phyloP scores from a whole-genome alignment of 1,284 basidiomycete genomes.

The Crepidotus sp. region DNA sequence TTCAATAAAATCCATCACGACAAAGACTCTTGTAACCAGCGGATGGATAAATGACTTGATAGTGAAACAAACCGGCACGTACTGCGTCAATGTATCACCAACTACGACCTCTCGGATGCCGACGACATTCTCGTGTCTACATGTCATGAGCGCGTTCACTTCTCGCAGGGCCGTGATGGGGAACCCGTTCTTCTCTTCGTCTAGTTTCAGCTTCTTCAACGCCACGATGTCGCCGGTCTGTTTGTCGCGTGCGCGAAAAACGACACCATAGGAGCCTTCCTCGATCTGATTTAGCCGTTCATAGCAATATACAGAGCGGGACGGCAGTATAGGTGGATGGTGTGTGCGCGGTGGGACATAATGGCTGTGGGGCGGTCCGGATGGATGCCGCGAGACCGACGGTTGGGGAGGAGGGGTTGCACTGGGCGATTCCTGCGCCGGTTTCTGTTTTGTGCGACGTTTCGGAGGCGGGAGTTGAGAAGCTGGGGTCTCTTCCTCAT shows the following conservation, averaged over 20 bases:
- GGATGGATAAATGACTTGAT: slow-evolving; percentile 22
- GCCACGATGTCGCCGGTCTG: slow-evolving; percentile 93
- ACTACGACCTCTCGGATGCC: slow-evolving; percentile 94
- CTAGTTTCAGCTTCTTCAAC: slow-evolving; percentile 95
- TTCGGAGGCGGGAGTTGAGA: slow-evolving; percentile 33
- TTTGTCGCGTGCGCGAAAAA: slow-evolving; percentile 91
- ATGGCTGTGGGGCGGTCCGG: slow-evolving; percentile 45
- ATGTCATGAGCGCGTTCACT: slow-evolving; percentile 89
- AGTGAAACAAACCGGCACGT: slow-evolving; percentile 37
- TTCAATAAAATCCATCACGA: slow-evolving; percentile 99
- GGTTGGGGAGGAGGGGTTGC: slow-evolving; percentile 12
- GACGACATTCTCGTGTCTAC: slow-evolving; percentile 92
- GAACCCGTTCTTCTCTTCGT: slow-evolving; percentile 96
- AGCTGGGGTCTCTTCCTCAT: slow-evolving; percentile 26
- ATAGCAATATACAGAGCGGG: slow-evolving; percentile 88
- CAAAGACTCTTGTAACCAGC: slow-evolving; percentile 70
- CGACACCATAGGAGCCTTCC: slow-evolving; percentile 97
- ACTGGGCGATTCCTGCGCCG: slow-evolving; percentile 16
- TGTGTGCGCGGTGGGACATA: slow-evolving; percentile 68
- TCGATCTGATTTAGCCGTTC: slow-evolving; percentile 97
- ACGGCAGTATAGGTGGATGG: slow-evolving; percentile 72
- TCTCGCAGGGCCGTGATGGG: slow-evolving; percentile 96
- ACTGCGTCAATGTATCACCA: slow-evolving; percentile 99
- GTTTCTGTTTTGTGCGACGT: slow-evolving; percentile 38
- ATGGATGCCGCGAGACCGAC: slow-evolving; percentile 15